phyloP scores from a whole-genome alignment of 139 green algal genomes.

The Volvox africanus region DNA sequence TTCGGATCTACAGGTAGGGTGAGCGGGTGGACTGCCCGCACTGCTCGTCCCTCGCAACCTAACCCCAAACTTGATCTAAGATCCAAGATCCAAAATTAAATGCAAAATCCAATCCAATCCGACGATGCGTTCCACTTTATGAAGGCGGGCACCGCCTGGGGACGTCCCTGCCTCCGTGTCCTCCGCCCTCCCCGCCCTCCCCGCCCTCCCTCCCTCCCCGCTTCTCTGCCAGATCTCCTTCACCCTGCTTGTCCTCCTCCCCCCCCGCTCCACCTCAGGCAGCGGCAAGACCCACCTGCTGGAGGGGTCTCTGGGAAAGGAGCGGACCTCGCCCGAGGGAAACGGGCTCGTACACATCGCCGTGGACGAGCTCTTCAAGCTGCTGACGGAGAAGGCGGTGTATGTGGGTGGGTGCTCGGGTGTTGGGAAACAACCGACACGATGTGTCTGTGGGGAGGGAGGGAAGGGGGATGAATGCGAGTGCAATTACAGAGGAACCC shows the following conservation, averaged over 20 bases:
- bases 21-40: too few relatives aligned
- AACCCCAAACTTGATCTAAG: too few relatives aligned
- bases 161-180: not conserved
- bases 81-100: too few relatives aligned
- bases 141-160: too few relatives aligned
- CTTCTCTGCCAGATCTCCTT: not conserved
- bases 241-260: not conserved
- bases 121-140: too few relatives aligned
- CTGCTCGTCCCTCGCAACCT: too few relatives aligned
- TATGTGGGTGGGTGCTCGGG: constrained; percentile 59
- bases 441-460: not conserved
- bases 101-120: too few relatives aligned
- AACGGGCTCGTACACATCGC: constrained; percentile 70
- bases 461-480: not conserved
- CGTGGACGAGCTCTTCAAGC: constrained; percentile 69
- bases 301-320: constrained; percentile 60
- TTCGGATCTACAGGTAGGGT: constrained; percentile 75
- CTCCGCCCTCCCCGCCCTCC: not conserved
- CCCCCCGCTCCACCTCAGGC: constrained; percentile 48
- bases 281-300: constrained; percentile 68
- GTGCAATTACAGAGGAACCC: too few relatives aligned
- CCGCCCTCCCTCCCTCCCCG: not conserved
- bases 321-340: constrained; percentile 39
- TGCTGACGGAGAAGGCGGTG: constrained; percentile 70
- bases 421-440: not conserved